Conservation (phyloP, 2,329 filamentous ascomycete genomes). For the Talaromyces amestolkiae region DNA sequence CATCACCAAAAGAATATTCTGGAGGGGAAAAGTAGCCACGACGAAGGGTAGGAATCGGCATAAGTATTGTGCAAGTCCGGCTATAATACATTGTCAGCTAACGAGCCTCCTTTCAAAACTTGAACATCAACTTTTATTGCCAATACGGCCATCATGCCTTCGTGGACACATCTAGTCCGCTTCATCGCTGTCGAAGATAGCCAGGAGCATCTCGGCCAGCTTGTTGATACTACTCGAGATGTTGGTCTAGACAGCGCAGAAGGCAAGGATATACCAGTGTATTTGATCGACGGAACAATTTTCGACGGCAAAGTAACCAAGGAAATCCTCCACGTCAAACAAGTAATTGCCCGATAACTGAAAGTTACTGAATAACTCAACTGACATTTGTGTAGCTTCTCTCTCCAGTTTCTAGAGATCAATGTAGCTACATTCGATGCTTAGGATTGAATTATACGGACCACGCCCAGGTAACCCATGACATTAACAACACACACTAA, state of each 20-base stretch:
- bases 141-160: conserved; percentile 1
- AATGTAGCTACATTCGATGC: conserved; percentile 32
- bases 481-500: not conserved
- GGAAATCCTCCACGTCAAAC: conserved; percentile 26
- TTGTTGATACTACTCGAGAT: conserved; percentile 30
- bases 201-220: conserved; percentile 30
- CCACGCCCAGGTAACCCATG: conserved; percentile 28
- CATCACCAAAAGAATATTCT: too few relatives aligned
- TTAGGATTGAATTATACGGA: conserved; percentile 34
- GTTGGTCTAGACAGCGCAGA: conserved; percentile 27
- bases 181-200: conserved; percentile 33
- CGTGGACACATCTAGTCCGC: conserved; percentile 34
- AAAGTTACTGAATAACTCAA: not conserved
- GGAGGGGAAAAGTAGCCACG: too few relatives aligned
- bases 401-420: conserved; percentile 27
- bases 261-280: conserved; percentile 26
- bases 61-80: not conserved
- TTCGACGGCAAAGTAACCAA: conserved; percentile 30
- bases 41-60: not conserved
- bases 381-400: conserved; percentile 24
- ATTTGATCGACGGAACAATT: conserved; percentile 29
- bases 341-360: not conserved
- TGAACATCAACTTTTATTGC: too few relatives aligned
- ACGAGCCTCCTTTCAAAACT: too few relatives aligned
- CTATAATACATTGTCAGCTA: too few relatives aligned